phyloP scores from a whole-genome alignment of 495 filamentous ascomycete genomes.

The Cladorrhinum samala region DNA sequence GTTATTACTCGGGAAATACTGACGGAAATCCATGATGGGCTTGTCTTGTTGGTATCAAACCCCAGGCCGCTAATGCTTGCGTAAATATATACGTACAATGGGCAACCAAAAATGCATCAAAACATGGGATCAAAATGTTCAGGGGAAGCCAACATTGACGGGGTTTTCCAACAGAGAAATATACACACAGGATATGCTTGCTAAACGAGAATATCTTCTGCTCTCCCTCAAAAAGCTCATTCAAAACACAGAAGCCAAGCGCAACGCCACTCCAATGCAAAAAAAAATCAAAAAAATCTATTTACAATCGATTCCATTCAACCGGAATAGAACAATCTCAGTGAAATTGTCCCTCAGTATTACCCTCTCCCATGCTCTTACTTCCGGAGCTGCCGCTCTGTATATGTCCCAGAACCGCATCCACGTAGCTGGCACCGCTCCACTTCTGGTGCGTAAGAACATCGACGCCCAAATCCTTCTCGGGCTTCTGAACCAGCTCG shows the following conservation, averaged over 20 bases:
- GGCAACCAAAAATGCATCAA: neutral
- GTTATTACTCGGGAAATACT: neutral
- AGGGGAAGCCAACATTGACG: too few species aligned
- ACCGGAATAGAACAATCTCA: slow-evolving; percentile 11
- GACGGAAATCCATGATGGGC: slow-evolving; percentile 1
- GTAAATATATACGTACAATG: neutral
- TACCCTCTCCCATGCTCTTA: slow-evolving; percentile 79
- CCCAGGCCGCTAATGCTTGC: too few species aligned
- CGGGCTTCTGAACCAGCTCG: slow-evolving; percentile 74
- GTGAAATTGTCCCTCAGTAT: slow-evolving; percentile 60
- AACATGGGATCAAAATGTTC: neutral
- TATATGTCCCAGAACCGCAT: slow-evolving; percentile 86
- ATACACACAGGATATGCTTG: neutral
- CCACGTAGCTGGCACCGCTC: slow-evolving; percentile 89
- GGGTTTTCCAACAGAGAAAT: too few species aligned
- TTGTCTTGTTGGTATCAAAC: neutral
- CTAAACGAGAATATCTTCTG: neutral
- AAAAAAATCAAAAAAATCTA: neutral
- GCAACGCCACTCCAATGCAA: neutral
- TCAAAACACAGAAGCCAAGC: neutral
- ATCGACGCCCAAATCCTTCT: slow-evolving; percentile 90
- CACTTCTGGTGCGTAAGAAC: slow-evolving; percentile 98
- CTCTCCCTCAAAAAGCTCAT: too few species aligned
- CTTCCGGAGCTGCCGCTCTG: slow-evolving; percentile 82
- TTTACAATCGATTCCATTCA: neutral